Percentiles rank a stretch among this genome's conserved stretches.
Evolutionary conservation across 495 filamentous ascomycete species (phyloP).

Genomic region (Pseudomonodictys pantanalensis): DNA sequence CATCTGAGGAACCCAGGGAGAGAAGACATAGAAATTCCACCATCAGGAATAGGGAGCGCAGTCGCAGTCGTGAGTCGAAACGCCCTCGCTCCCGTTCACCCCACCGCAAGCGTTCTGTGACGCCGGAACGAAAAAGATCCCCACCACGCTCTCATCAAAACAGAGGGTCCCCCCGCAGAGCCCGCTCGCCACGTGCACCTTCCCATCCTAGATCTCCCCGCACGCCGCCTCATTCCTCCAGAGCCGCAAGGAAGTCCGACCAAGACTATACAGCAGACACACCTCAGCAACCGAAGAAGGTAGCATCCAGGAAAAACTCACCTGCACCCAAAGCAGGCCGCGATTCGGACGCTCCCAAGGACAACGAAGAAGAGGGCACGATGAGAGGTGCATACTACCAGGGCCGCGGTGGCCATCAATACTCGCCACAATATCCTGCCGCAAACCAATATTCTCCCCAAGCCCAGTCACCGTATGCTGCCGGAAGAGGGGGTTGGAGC

Average conservation of each 20-base stretch:
- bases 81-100: constrained; percentile 27
- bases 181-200: constrained; percentile 17
- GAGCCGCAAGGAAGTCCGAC: constrained; percentile 3
- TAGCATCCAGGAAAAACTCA: constrained; percentile 15
- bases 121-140: constrained; percentile 18
- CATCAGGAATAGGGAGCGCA: constrained; percentile 10
- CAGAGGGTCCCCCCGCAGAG: constrained; percentile 7
- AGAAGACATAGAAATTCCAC: constrained; percentile 16
- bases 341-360: constrained; percentile 20
- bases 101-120: constrained; percentile 13
- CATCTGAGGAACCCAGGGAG: constrained; percentile 23
- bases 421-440: constrained; percentile 36
- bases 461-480: constrained; percentile 61
- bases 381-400: constrained; percentile 32
- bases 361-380: constrained; percentile 16
- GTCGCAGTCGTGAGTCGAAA: constrained; percentile 10
- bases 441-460: constrained; percentile 48
- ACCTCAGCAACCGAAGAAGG: constrained; percentile 12
- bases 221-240: constrained; percentile 4
- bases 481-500: constrained; percentile 55
- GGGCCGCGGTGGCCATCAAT: constrained; percentile 25
- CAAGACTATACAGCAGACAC: constrained; percentile 22
- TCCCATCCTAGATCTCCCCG: constrained; percentile 5
- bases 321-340: constrained; percentile 11
- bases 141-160: constrained; percentile 7